Evolutionary conservation across 139 green algal species (phyloP), one percentile per base, ranked within the genome.

Genomic region (Dunaliella primolecta): DNA sequence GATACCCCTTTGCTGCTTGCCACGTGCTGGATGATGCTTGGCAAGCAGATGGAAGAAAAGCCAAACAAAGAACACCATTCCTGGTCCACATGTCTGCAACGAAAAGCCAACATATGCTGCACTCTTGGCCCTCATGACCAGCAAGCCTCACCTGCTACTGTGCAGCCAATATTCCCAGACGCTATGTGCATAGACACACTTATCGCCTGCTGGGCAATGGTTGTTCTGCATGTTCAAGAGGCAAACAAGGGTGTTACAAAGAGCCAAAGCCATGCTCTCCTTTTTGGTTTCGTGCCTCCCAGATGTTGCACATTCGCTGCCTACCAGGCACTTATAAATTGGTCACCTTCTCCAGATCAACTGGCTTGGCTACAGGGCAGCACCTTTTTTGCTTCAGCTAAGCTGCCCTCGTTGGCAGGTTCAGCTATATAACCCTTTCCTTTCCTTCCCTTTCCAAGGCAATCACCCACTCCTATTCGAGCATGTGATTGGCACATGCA

Each of bases 101-200:
- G 7, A 64, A 15, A 7, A 64, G 15, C 7, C 7, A 64, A 7
- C 46, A 64, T 64, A 15, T 15, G 15, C 46, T 64, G 46, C 46
- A 25, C 7, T 64, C 46, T 64, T 64, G 7, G 46, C 7, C 15
- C 15, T 64, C 46, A 64, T 64, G 7, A 64, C 46, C 15, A 64
- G 46, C 15, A 7, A 64, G 7, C 7, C 46, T 25, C 46, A 81
- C 75, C 75, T 81, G 75, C 75, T 82, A 35, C 24, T 35, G 36
- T 82, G 78, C 35, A 82, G 35, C 78, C 95, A 98, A 86, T 97
- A 97, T 89, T 98, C 95, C 56, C 98, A 98, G 0, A 98, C 95
- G 82, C 95, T 96, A 90, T 98, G 95, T 3, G 93, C 92, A 85
- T 95, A 97, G 0, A 93, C 92, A 86, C 95, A 98, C 36, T 82